Conservation (phyloP, 1,284 basidiomycete genomes). For the Melampsora americana region DNA sequence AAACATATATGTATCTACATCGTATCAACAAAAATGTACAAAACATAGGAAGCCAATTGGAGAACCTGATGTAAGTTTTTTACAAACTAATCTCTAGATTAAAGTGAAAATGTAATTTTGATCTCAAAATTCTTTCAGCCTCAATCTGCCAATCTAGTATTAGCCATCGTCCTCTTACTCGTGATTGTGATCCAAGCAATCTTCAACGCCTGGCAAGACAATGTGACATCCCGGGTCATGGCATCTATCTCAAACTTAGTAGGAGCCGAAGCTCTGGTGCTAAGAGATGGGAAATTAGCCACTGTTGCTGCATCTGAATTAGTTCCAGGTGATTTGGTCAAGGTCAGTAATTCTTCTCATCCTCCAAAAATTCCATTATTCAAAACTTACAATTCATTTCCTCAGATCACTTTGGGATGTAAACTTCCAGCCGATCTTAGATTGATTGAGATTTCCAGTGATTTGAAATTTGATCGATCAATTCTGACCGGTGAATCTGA, state of each 20-base stretch:
- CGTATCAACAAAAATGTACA: not conserved
- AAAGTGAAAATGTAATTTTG: not conserved
- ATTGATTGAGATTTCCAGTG: conserved; percentile 54
- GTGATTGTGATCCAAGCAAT: conserved; percentile 57
- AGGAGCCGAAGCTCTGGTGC: conserved; percentile 59
- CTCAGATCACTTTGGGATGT: conserved; percentile 47
- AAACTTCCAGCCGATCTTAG: conserved; percentile 51
- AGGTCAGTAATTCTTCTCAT: conserved; percentile 21
- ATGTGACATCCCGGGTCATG: conserved; percentile 59
- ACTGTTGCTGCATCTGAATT: conserved; percentile 53
- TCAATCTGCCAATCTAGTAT: conserved; percentile 57
- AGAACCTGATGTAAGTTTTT: not conserved
- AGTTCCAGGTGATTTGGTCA: conserved; percentile 52
- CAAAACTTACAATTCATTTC: no score
- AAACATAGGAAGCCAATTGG: no score
- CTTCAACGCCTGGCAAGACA: conserved; percentile 60
- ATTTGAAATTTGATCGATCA: conserved; percentile 64
- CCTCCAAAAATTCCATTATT: no score
- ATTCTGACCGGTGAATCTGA: conserved; percentile 65
- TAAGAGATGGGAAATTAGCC: conserved; percentile 54
- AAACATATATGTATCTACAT: no score
- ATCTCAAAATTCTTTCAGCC: conserved; percentile 49
- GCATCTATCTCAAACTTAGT: conserved; percentile 61
- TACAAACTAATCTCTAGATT: not conserved
- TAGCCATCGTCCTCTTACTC: conserved; percentile 56